phyloP scores from a whole-genome alignment of 495 filamentous ascomycete species.

The Aspergillus funiculosus region DNA sequence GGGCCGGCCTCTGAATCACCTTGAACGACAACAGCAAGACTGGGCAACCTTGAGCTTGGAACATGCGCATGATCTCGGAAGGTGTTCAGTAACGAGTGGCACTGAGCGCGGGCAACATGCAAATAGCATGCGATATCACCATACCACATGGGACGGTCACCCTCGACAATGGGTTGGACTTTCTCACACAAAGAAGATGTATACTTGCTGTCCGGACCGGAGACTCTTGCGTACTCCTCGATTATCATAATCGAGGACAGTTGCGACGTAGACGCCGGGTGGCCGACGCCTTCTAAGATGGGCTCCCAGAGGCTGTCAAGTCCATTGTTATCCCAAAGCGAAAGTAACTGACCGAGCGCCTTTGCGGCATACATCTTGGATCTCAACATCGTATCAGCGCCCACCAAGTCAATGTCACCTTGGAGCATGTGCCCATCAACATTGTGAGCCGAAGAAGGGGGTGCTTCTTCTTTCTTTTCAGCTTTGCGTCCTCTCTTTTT shows the following conservation, averaged over 20 bases:
- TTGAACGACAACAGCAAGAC: constrained; percentile 82
- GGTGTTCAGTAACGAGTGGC: constrained; percentile 77
- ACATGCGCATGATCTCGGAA: constrained; percentile 86
- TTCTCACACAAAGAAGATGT: constrained; percentile 49
- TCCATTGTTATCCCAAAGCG: constrained; percentile 40
- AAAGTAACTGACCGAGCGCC: constrained; percentile 62
- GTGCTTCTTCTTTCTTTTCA: constrained; percentile 74
- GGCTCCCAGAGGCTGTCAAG: constrained; percentile 39
- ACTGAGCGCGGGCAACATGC: constrained; percentile 82
- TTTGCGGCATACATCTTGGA: constrained; percentile 80
- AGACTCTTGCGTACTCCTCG: constrained; percentile 69
- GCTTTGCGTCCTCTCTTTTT: constrained; percentile 75
- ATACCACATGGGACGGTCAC: constrained; percentile 73
- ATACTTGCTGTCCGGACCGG: constrained; percentile 40
- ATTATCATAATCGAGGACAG: constrained; percentile 76
- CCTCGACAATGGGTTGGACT: constrained; percentile 69
- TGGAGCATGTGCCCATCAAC: constrained; percentile 97
- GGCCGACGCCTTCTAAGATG: constrained; percentile 60
- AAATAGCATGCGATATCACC: constrained; percentile 83
- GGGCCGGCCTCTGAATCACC: constrained; percentile 85
- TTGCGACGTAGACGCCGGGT: constrained; percentile 75
- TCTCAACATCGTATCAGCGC: constrained; percentile 77
- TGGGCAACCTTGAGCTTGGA: constrained; percentile 62
- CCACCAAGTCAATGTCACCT: constrained; percentile 91
- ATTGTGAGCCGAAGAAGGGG: constrained; percentile 68